Evolutionary conservation across 352 stramenopile species (phyloP).

Genomic region (Halophytophthora polymorphica): DNA sequence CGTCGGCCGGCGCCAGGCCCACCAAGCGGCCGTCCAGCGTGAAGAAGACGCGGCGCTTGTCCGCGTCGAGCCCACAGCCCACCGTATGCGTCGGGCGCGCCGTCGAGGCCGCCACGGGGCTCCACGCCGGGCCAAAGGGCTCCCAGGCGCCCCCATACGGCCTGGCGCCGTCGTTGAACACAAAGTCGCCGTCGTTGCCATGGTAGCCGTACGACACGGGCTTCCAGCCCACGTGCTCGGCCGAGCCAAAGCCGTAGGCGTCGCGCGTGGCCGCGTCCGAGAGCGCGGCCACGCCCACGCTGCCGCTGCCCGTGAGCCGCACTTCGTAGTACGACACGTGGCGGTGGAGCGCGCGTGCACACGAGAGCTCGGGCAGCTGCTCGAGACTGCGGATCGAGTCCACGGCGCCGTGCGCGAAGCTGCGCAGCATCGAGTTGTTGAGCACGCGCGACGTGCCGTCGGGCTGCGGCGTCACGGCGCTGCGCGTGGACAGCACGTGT

Average conservation of each 20-base stretch:
- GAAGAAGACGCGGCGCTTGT: constrained; percentile 66
- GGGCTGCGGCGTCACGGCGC: constrained; percentile 31
- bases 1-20: constrained; percentile 33
- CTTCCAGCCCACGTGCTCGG: constrained; percentile 82
- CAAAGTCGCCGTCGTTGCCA: constrained; percentile 83
- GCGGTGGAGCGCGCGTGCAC: constrained; percentile 47
- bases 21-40: constrained; percentile 74
- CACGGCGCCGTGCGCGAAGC: constrained; percentile 59
- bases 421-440: constrained; percentile 86
- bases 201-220: constrained; percentile 82
- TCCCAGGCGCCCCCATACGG: constrained; percentile 69
- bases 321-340: constrained; percentile 80
- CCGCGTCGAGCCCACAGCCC: constrained; percentile 71
- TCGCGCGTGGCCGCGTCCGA: constrained; percentile 46
- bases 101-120: constrained; percentile 22
- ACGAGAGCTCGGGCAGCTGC: constrained; percentile 51
- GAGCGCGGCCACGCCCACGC: constrained; percentile 71
- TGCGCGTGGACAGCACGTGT: constrained; percentile 65
- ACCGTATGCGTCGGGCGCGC: constrained; percentile 40
- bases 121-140: constrained; percentile 71
- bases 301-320: constrained; percentile 64
- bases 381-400: constrained; percentile 67
- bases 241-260: constrained; percentile 79
- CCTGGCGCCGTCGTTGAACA: constrained; percentile 71
- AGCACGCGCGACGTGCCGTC: constrained; percentile 48